phyloP scores from a whole-genome alignment of 768 basidiomycete genomes.

The Macrolepiota dolichaula region DNA sequence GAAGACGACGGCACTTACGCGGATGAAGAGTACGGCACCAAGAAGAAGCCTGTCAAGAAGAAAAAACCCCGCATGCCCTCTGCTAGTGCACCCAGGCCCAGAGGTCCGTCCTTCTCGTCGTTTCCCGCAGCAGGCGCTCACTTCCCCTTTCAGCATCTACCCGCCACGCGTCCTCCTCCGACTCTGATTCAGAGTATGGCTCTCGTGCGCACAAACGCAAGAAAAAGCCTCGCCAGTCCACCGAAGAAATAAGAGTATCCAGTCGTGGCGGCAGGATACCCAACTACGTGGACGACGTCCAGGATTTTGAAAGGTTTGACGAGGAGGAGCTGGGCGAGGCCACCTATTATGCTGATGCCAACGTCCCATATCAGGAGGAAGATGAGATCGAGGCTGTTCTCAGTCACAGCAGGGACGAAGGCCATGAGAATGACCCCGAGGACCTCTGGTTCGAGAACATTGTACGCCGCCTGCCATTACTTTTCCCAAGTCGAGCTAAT shows the following conservation, averaged over 20 bases:
- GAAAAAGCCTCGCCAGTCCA: conserved; percentile 56
- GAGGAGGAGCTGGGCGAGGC: conserved; percentile 60
- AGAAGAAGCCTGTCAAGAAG: conserved; percentile 56
- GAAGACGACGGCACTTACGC: conserved; percentile 78
- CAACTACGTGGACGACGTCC: conserved; percentile 81
- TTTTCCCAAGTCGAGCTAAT: conserved; percentile 1
- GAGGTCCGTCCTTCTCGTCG: conserved; percentile 39
- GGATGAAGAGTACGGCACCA: conserved; percentile 64
- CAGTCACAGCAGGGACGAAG: conserved; percentile 83
- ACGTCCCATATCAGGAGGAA: conserved; percentile 55
- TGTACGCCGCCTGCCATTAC: conserved; percentile 35
- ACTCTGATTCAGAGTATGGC: conserved; percentile 87
- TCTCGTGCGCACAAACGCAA: conserved; percentile 81
- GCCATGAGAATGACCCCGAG: conserved; percentile 66
- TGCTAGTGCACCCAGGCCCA: conserved; percentile 49
- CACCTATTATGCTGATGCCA: conserved; percentile 54
- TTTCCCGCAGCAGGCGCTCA: conserved; percentile 18
- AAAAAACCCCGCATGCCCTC: conserved; percentile 61
- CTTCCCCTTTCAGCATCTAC: conserved; percentile 32
- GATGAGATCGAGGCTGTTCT: conserved; percentile 94
- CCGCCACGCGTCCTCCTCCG: conserved; percentile 59
- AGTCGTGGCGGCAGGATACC: conserved; percentile 75
- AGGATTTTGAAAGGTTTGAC: conserved; percentile 70
- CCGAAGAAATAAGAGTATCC: conserved; percentile 76
- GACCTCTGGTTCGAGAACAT: conserved; percentile 89